Percentiles rank a stretch among this genome's conserved stretches.
phyloP scores from a whole-genome alignment of 179 eudicot species.

The Gypsophila paniculata region DNA sequence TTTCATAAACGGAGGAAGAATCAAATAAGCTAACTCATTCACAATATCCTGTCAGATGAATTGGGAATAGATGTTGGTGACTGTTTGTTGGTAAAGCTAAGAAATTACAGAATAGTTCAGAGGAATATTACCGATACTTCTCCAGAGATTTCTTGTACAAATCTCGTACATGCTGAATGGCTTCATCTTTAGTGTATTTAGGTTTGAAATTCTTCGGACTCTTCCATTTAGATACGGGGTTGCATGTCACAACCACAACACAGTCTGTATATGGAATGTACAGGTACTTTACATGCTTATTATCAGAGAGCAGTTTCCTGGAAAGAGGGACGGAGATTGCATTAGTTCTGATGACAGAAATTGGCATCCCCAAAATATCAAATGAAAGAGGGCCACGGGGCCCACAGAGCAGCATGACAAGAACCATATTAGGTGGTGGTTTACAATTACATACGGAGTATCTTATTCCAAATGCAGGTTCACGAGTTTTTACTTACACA shows the following conservation, averaged over 20 bases:
- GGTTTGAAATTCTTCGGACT: constrained; percentile 71
- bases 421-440: background rate
- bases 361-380: background rate
- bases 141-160: constrained; percentile 56
- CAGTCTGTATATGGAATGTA: constrained; percentile 83
- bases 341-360: background rate
- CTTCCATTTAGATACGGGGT: constrained; percentile 78
- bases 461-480: background rate
- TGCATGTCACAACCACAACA: constrained; percentile 92
- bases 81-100: background rate
- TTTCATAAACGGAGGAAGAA: too few species aligned
- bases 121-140: constrained; percentile 56
- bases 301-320: constrained; percentile 85
- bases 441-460: background rate
- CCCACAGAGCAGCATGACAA: background rate
- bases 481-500: background rate
- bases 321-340: constrained; percentile 16
- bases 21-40: background rate
- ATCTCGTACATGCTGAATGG: constrained; percentile 72
- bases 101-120: background rate
- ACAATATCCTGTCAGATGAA: background rate
- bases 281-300: constrained; percentile 91
- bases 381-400: background rate
- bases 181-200: constrained; percentile 76
- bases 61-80: background rate